These are phyloP conservation scores for Keqinozyma sinolaborantium DNA, from an alignment of 1,139 yeast genomes.

Conservation along the genomic window DNA sequence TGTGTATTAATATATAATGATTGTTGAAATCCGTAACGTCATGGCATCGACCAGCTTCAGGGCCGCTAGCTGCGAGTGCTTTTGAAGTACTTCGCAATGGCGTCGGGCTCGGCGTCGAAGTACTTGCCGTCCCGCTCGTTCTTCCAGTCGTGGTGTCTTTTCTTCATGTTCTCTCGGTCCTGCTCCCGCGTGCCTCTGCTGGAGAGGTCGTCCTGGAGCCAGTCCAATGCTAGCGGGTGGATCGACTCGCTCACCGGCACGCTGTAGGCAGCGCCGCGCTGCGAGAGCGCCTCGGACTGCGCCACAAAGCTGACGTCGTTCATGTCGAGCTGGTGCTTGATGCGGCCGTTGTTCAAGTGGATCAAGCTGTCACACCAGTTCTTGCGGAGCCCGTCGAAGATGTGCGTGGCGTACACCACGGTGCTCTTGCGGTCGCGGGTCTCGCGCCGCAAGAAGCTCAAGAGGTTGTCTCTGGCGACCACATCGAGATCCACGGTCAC, in stretches of 20 bases:
- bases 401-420: conserved; percentile 91
- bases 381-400: conserved; percentile 83
- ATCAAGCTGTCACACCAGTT: conserved; percentile 82
- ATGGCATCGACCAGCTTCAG: conserved; percentile 1
- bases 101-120: conserved; percentile 44
- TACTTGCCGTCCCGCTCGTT: conserved; percentile 38
- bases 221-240: conserved; percentile 67
- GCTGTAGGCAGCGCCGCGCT: conserved; percentile 15
- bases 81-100: conserved; percentile 46
- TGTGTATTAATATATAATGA: conserved; percentile 1
- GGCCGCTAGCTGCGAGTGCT: conserved; percentile 31
- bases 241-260: conserved; percentile 50
- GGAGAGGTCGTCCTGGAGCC: conserved; percentile 56
- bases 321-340: conserved; percentile 24
- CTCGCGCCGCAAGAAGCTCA: conserved; percentile 67
- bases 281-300: conserved; percentile 14
- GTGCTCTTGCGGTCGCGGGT: conserved; percentile 65
- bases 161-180: conserved; percentile 39
- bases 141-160: conserved; percentile 46
- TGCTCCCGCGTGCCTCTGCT: conserved; percentile 54
- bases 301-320: conserved; percentile 15
- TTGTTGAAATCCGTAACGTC: not conserved
- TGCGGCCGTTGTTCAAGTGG: conserved; percentile 72
- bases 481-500: conserved; percentile 97
- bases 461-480: conserved; percentile 72